A percentile compares a stretch with the other conserved stretches of the same genome.
These are phyloP conservation scores for Stagonosporopsis chrysanthemi DNA, from an alignment of 2,329 filamentous ascomycete species.

Conservation along the genomic window DNA sequence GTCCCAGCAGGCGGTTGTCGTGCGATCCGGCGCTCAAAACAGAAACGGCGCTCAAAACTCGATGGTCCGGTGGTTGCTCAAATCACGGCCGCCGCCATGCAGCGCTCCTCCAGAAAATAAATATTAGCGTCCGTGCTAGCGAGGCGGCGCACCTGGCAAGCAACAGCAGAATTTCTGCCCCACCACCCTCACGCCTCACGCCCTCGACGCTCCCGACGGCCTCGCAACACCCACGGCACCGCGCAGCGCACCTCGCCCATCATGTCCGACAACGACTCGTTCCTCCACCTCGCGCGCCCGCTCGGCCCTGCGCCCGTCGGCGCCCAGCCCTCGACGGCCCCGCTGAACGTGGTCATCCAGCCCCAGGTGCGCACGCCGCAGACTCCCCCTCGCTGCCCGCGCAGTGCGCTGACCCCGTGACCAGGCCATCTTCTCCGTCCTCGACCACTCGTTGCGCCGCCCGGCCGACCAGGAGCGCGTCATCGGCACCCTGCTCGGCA, in stretches of 20 bases:
- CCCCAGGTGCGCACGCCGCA: slow-evolving; percentile 73
- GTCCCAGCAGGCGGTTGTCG: too few species aligned
- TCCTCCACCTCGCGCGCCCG: slow-evolving; percentile 93
- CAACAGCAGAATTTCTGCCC: slow-evolving; percentile 23
- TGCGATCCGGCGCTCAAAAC: too few species aligned
- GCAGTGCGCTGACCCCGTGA: slow-evolving; percentile 16
- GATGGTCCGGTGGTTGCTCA: too few species aligned
- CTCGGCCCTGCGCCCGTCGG: slow-evolving; percentile 81
- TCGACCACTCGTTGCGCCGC: slow-evolving; percentile 92
- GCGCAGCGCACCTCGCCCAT: slow-evolving; percentile 51
- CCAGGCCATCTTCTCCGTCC: slow-evolving; percentile 70
- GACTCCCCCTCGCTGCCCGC: not conserved
- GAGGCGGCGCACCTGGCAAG: slow-evolving; percentile 20
- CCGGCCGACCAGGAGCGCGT: slow-evolving; percentile 93
- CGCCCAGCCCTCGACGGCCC: slow-evolving; percentile 84
- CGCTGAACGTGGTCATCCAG: slow-evolving; percentile 92
- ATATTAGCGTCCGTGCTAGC: slow-evolving; percentile 23
- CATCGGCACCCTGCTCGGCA: slow-evolving; percentile 93
- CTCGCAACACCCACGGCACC: slow-evolving; percentile 17
- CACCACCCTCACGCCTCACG: slow-evolving; percentile 17
- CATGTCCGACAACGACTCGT: slow-evolving; percentile 86
- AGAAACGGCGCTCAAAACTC: too few species aligned
- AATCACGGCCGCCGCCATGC: too few species aligned
- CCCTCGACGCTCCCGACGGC: slow-evolving; percentile 23
- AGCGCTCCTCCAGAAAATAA: slow-evolving; percentile 21